Percentiles rank a stretch among this genome's conserved stretches.
Conservation (phyloP, 2,329 filamentous ascomycete genomes). For the Mycosphaerella sp. region DNA sequence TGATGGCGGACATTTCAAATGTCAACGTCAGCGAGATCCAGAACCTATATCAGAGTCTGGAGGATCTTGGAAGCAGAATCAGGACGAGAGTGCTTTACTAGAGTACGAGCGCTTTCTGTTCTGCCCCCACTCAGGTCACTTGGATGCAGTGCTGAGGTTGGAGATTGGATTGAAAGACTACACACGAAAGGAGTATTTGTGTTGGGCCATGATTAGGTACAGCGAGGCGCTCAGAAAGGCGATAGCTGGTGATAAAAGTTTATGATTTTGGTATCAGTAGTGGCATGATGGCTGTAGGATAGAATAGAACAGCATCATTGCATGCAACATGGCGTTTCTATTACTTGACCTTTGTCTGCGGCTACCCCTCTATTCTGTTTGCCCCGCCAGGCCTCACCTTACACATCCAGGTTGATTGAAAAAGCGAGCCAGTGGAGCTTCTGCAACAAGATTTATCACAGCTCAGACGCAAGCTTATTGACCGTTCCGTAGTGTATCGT, state of each 20-base stretch:
- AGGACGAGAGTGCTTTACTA: conserved; percentile 46
- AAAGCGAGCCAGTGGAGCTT: no score
- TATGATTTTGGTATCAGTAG: background rate
- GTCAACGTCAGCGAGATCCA: conserved; percentile 77
- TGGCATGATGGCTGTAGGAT: background rate
- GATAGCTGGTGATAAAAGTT: background rate
- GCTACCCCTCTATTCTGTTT: no score
- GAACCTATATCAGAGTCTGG: conserved; percentile 75
- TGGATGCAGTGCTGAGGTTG: no score
- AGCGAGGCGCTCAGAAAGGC: background rate
- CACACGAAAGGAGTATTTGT: background rate
- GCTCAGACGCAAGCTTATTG: no score
- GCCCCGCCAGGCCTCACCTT: no score
- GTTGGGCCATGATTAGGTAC: background rate
- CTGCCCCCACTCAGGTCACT: background rate
- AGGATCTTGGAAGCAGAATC: conserved; percentile 55
- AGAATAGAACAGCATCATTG: conserved; percentile 13
- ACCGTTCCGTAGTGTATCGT: no score
- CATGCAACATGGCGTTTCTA: conserved; percentile 18
- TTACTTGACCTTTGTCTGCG: background rate
- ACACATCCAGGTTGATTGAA: no score
- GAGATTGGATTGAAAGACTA: no score
- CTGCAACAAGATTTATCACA: no score
- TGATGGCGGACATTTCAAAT: conserved; percentile 95
- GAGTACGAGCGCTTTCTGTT: background rate